A percentile compares a stretch with the other conserved stretches of the same genome.
Conservation (phyloP, 345 rosid species). For the Noccaea bulbosa region DNA sequence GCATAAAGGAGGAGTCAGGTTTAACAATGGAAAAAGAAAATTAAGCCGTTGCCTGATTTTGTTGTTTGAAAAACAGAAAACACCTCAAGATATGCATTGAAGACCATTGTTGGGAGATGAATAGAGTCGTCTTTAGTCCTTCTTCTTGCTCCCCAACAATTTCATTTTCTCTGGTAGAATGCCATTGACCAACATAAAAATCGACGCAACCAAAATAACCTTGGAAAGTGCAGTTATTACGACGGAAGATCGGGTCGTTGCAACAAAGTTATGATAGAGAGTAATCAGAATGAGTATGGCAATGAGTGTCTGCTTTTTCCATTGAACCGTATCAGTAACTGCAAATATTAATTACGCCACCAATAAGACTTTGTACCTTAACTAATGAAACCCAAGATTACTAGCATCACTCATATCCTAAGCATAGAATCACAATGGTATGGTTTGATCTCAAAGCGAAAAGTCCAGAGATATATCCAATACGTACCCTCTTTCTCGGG, state of each 20-base stretch:
- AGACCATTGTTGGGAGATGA: not conserved
- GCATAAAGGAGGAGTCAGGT: not conserved
- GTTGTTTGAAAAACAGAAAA: not conserved
- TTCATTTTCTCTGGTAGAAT: slow-evolving; percentile 73
- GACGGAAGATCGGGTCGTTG: slow-evolving; percentile 53
- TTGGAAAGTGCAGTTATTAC: slow-evolving; percentile 41
- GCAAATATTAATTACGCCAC: slow-evolving; percentile 43
- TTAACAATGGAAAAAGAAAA: not conserved
- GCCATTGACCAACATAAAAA: slow-evolving; percentile 68
- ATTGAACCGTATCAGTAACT: slow-evolving; percentile 71
- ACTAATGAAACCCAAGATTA: no score
- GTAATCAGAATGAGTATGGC: slow-evolving; percentile 56
- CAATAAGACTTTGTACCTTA: slow-evolving; percentile 3
- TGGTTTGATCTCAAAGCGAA: slow-evolving; percentile 13
- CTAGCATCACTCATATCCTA: not conserved
- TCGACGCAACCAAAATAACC: slow-evolving; percentile 47
- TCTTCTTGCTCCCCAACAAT: slow-evolving; percentile 51
- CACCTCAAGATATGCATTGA: not conserved
- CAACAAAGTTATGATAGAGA: slow-evolving; percentile 70
- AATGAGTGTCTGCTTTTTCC: slow-evolving; percentile 64
- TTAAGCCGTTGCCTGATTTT: no score
- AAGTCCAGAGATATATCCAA: not conserved
- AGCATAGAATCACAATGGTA: not conserved
- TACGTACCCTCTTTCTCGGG: slow-evolving; percentile 72
- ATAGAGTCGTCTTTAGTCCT: slow-evolving; percentile 40